Base-by-base conservation (phyloP, 208 protist species). In the Leishmania amazonensis region DNA sequence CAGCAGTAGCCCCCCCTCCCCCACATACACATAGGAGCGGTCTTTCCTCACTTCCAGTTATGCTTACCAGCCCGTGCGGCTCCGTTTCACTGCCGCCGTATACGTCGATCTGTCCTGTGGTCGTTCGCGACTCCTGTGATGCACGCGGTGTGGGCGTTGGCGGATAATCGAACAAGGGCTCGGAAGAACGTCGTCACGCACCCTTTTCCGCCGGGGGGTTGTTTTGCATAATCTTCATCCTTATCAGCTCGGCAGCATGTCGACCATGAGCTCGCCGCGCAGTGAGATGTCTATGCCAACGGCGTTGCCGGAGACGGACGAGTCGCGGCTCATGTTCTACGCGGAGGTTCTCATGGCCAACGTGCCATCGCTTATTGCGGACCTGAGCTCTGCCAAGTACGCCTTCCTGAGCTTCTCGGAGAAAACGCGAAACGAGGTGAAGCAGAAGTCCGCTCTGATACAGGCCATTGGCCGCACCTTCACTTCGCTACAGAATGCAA, bases 341-440 rank as follows among this genome's bases (percentile, higher is more conserved):
- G 80, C 79, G 0, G 90, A 96, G 76, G 79, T 96, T 0, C 68
- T 96, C n/a, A 79, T 96, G 21, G 89, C 88, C 19, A 96, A 96
- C 73, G 91, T 89, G 65, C 87, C 90, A 0, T 80, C 82, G 17
- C 81, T 96, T 45, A 76, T 94, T 45, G 76, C 90, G 24, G 92
- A 96, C 57, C 83, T 96, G 35, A 85, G 85, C 74, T 94, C 90
- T 4, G 87, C 90, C n/a, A 93, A 93, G 75, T 92, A 96, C 82
- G 81, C 92, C 1, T 84, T 96, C 11, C 82, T 96, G 42, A 93
- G 89, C 72, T 90, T 96, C 62, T 91, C 90, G 0, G 87, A 91
- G 4, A 96, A 93, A 81, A 90, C 75, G 2, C 76, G 90, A 35
- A 93, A 87, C 71, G 92, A 96, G 76, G 90, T 96, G 79, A 91